Conservation (phyloP, 768 basidiomycete species). For the Suillus subluteus region DNA sequence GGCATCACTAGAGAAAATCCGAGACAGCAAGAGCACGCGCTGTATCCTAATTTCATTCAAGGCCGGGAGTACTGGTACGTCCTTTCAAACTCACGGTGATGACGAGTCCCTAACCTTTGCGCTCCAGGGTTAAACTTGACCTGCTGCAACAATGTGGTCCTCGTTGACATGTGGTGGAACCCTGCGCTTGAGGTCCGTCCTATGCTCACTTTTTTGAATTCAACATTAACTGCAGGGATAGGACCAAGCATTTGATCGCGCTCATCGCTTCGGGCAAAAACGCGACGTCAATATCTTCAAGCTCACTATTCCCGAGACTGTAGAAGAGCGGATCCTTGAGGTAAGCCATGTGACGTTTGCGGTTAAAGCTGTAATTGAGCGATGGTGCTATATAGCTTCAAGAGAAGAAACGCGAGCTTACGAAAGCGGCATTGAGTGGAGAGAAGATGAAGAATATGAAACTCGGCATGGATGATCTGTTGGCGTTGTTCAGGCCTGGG, state of each 20-base stretch:
- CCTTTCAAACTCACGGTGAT: neutral
- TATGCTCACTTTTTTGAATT: neutral
- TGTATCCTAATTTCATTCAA: conserved; percentile 97
- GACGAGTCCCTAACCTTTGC: conserved; percentile 1
- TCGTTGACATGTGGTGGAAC: conserved; percentile 96
- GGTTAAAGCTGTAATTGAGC: neutral
- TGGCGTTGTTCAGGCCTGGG: conserved; percentile 73
- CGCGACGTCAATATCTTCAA: conserved; percentile 88
- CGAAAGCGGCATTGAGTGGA: conserved; percentile 84
- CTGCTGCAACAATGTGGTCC: conserved; percentile 91
- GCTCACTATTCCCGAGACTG: conserved; percentile 83
- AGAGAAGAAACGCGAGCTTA: conserved; percentile 85
- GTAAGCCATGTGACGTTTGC: conserved; percentile 39
- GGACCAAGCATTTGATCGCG: conserved; percentile 94
- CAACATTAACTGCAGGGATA: conserved; percentile 35
- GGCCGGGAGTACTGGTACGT: conserved; percentile 87
- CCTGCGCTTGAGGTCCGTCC: conserved; percentile 75
- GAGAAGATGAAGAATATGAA: conserved; percentile 85
- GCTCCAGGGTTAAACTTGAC: conserved; percentile 82
- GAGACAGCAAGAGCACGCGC: conserved; percentile 53
- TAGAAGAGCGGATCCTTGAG: conserved; percentile 84
- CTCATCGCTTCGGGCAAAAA: conserved; percentile 88
- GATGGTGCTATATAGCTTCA: conserved; percentile 60
- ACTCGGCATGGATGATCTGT: conserved; percentile 83
- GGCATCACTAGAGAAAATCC: conserved; percentile 73